These are phyloP conservation scores for Podaxis rugospora DNA, from an alignment of 768 basidiomycete genomes.

Conservation along the genomic window DNA sequence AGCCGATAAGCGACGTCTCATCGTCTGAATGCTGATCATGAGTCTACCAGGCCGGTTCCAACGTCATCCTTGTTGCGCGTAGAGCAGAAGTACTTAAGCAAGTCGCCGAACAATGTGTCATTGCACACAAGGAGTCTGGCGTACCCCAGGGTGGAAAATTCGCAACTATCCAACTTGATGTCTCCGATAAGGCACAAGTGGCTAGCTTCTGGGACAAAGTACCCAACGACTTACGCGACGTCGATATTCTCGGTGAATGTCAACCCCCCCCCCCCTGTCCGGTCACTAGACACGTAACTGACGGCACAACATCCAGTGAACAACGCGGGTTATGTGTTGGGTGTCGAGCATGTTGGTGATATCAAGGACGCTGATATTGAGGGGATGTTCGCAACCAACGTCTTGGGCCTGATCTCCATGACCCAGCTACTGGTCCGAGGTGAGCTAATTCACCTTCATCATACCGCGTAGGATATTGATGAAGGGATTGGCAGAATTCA, in stretches of 20 bases:
- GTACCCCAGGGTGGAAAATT: constrained; percentile 76
- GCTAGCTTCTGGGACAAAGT: constrained; percentile 67
- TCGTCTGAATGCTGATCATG: background rate
- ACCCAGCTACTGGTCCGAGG: constrained; percentile 73
- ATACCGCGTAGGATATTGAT: background rate
- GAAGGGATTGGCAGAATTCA: constrained; percentile 56
- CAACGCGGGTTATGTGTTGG: constrained; percentile 85
- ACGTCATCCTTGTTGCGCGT: constrained; percentile 82
- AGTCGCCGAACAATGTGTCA: constrained; percentile 63
- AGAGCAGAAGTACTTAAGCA: constrained; percentile 65
- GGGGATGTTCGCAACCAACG: constrained; percentile 77
- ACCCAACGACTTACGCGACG: constrained; percentile 60
- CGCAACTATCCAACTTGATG: constrained; percentile 67
- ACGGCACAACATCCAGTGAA: constrained; percentile 33
- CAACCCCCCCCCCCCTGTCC: background rate
- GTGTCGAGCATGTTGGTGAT: constrained; percentile 82
- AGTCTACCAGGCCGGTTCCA: constrained; percentile 67
- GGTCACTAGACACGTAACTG: background rate
- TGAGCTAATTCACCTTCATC: constrained; percentile 12
- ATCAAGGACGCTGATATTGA: constrained; percentile 76
- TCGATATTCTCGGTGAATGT: constrained; percentile 78
- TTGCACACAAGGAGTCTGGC: constrained; percentile 71
- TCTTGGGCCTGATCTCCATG: constrained; percentile 79
- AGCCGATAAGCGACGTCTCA: background rate
- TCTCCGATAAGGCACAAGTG: constrained; percentile 72